A percentile compares a stretch with the other conserved stretches of the same genome.
Conservation (phyloP, 2,329 filamentous ascomycete species). For the Pseudogymnoascus sp. region DNA sequence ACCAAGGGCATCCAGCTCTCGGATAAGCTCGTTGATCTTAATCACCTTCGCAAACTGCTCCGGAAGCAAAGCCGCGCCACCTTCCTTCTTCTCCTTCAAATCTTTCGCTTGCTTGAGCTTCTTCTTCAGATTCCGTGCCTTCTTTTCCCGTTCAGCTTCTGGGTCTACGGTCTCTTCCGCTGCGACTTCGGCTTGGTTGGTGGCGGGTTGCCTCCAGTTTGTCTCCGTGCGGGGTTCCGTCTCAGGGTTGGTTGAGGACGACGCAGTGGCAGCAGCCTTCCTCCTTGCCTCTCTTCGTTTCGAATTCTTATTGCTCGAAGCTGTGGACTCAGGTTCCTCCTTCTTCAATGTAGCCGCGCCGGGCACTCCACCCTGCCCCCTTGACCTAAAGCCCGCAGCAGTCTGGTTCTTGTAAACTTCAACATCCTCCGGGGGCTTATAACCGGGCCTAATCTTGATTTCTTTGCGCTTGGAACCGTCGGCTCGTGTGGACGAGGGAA, state of each 20-base stretch:
- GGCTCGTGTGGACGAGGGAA: constrained; percentile 75
- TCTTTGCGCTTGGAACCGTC: constrained; percentile 91
- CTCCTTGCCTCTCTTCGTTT: constrained; percentile 64
- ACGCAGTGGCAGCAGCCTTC: constrained; percentile 39
- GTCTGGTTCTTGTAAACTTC: constrained; percentile 92
- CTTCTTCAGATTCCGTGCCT: constrained; percentile 83
- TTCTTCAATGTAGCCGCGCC: constrained; percentile 54
- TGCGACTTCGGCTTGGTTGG: constrained; percentile 20
- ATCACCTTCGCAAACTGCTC: constrained; percentile 98
- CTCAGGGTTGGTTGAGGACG: constrained; percentile 29
- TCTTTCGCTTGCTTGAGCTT: constrained; percentile 92
- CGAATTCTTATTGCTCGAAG: constrained; percentile 72
- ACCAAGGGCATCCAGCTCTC: constrained; percentile 76
- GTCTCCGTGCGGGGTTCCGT: constrained; percentile 26
- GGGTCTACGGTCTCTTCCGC: constrained; percentile 47
- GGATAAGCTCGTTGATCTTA: constrained; percentile 87
- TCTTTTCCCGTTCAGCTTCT: constrained; percentile 80
- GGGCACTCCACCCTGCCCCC: constrained; percentile 61
- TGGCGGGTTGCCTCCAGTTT: constrained; percentile 11
- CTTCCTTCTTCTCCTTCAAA: constrained; percentile 82
- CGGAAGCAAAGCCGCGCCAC: constrained; percentile 71
- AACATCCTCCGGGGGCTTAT: constrained; percentile 88
- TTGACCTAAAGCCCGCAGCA: constrained; percentile 74
- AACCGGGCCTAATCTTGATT: constrained; percentile 88
- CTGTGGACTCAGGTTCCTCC: constrained; percentile 40